Conservation (phyloP, 768 basidiomycete species). For the Tremella fuciformis region DNA sequence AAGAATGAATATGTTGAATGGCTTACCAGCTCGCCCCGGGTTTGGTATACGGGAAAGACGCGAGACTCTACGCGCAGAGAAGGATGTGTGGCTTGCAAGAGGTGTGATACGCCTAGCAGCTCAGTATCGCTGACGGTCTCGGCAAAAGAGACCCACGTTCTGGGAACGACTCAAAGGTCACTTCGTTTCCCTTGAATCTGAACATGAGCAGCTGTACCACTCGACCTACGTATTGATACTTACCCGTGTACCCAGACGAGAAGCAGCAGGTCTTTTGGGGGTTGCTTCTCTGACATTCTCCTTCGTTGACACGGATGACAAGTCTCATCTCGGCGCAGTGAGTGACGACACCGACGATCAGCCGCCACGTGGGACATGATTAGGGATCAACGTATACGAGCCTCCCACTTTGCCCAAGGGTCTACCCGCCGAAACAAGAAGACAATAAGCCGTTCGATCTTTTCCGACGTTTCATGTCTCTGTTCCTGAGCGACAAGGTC, state of each 20-base stretch:
- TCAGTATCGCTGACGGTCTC: background rate
- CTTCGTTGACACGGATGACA: too few relatives aligned
- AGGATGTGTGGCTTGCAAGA: constrained; percentile 65
- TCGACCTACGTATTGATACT: constrained; percentile 4
- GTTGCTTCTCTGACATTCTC: too few relatives aligned
- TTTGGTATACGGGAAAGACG: constrained; percentile 92
- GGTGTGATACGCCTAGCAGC: constrained; percentile 60
- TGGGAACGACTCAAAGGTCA: constrained; percentile 63
- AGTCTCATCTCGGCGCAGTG: too few relatives aligned
- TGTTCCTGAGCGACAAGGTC: too few relatives aligned
- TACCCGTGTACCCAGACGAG: constrained; percentile 53
- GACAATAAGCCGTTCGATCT: too few relatives aligned
- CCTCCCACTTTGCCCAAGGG: too few relatives aligned
- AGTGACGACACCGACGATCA: too few relatives aligned
- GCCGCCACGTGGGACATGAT: too few relatives aligned
- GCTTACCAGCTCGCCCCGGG: constrained; percentile 79
- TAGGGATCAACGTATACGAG: too few relatives aligned
- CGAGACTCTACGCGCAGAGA: constrained; percentile 65
- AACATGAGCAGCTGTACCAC: background rate
- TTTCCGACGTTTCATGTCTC: too few relatives aligned
- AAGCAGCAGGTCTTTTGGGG: constrained; percentile 44
- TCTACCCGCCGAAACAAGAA: too few relatives aligned
- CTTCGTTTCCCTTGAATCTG: constrained; percentile 53
- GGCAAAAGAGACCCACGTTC: constrained; percentile 55
- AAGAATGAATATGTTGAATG: background rate